Conservation (phyloP, 2,329 filamentous ascomycete species). For the Colletotrichum sp. region DNA sequence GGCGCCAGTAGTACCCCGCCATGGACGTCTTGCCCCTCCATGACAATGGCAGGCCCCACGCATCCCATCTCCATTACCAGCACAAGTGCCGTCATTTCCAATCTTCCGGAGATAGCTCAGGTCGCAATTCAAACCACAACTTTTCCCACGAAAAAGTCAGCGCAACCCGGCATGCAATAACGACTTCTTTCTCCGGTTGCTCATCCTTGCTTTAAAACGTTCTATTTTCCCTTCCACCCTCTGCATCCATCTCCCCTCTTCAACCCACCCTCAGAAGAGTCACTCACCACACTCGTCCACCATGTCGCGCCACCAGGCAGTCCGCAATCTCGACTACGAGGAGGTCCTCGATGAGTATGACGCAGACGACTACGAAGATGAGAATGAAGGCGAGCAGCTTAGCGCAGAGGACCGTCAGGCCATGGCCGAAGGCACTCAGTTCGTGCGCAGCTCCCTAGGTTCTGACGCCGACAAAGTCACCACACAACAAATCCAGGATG, state of each 20-base stretch:
- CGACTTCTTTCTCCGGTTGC: background rate
- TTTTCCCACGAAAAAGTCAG: background rate
- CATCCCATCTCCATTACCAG: constrained; percentile 15
- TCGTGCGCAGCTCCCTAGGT: constrained; percentile 72
- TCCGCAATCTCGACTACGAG: constrained; percentile 55
- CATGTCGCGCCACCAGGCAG: constrained; percentile 55
- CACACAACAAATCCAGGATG: constrained; percentile 78
- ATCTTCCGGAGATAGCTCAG: background rate
- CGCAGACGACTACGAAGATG: constrained; percentile 46
- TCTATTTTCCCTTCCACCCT: background rate
- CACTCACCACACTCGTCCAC: background rate
- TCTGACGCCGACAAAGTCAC: constrained; percentile 61
- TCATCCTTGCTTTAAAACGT: background rate
- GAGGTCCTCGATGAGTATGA: constrained; percentile 57
- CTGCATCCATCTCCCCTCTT: background rate
- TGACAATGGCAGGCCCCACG: constrained; percentile 12
- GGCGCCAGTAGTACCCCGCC: constrained; percentile 11
- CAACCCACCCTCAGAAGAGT: background rate
- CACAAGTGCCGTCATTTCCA: constrained; percentile 17
- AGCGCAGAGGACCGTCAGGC: constrained; percentile 51
- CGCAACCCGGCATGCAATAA: background rate
- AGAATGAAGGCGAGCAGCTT: constrained; percentile 50
- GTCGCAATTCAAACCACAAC: background rate
- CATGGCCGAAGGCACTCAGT: constrained; percentile 69
- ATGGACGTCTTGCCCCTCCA: constrained; percentile 19